A percentile compares a stretch with the other conserved stretches of the same genome.
phyloP scores from a whole-genome alignment of 371 early-diverging fungal species.

The Apophysomyces ossiformis region DNA sequence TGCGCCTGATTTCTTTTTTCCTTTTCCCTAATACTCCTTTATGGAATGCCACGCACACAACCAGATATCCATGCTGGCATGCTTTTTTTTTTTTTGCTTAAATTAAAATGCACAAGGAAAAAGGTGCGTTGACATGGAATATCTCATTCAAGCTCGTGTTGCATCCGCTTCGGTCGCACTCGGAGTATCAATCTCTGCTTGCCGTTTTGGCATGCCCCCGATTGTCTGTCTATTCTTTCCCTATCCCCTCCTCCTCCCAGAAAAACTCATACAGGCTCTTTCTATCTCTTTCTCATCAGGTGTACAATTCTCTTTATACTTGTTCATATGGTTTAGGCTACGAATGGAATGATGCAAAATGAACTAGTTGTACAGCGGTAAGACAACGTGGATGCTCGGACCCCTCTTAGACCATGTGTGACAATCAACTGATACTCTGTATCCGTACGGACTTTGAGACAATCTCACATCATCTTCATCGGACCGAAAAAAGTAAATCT shows the following conservation, averaged over 20 bases:
- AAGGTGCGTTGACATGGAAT: background rate
- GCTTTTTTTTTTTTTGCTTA: slow-evolving; percentile 5
- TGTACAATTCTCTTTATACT: too few relatives aligned
- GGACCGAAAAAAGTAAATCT: background rate
- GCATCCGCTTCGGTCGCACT: background rate
- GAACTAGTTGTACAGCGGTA: too few relatives aligned
- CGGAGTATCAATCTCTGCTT: background rate
- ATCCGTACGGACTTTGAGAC: background rate
- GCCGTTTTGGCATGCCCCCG: background rate
- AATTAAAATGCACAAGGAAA: slow-evolving; percentile 5
- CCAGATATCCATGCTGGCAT: background rate
- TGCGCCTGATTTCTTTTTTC: background rate
- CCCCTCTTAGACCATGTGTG: background rate
- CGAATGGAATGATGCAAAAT: too few relatives aligned
- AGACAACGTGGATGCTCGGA: slow-evolving; percentile 4
- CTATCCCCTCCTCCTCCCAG: background rate
- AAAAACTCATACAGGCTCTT: too few relatives aligned
- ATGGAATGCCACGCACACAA: background rate
- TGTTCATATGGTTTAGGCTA: too few relatives aligned
- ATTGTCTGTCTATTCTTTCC: background rate
- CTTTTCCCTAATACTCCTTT: background rate
- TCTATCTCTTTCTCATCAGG: background rate
- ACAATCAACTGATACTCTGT: background rate
- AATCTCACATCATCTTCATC: background rate
- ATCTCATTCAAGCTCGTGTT: background rate